Evolutionary conservation across 1,284 basidiomycete genomes (phyloP).

Genomic region (Chalciporus sp.): DNA sequence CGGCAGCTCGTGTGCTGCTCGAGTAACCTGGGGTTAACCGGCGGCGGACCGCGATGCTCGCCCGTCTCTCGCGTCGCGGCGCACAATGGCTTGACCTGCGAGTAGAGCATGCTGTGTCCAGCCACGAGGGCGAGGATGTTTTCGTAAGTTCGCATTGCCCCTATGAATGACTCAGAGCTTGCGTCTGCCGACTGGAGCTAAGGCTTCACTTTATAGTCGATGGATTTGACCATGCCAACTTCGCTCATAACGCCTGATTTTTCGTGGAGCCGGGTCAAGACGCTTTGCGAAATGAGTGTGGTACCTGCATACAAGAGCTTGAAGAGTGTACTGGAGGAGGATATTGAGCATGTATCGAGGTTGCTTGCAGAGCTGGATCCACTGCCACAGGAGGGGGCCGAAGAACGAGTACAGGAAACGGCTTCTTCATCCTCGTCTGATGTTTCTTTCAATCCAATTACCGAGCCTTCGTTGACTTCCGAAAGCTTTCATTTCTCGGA

Average conservation of each 20-base stretch:
- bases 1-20: neutral
- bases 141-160: constrained; percentile 11
- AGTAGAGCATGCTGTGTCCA: constrained; percentile 6
- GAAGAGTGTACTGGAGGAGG: constrained; percentile 33
- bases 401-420: constrained; percentile 5
- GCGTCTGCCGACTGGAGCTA: neutral
- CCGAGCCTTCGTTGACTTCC: neutral
- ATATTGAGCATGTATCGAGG: constrained; percentile 39
- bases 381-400: constrained; percentile 4
- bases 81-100: constrained; percentile 10
- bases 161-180: neutral
- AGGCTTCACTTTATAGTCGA: constrained; percentile 25
- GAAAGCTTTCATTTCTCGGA: neutral
- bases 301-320: constrained; percentile 37
- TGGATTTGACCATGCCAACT: constrained; percentile 36
- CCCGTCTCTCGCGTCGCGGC: constrained; percentile 11
- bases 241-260: constrained; percentile 30
- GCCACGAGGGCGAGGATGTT: neutral
- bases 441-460: neutral
- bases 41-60: constrained; percentile 6
- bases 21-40: neutral
- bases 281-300: constrained; percentile 33
- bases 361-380: constrained; percentile 37
- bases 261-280: constrained; percentile 32
- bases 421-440: neutral